phyloP scores from a whole-genome alignment of 345 rosid genomes.

The Acer yangbiense region DNA sequence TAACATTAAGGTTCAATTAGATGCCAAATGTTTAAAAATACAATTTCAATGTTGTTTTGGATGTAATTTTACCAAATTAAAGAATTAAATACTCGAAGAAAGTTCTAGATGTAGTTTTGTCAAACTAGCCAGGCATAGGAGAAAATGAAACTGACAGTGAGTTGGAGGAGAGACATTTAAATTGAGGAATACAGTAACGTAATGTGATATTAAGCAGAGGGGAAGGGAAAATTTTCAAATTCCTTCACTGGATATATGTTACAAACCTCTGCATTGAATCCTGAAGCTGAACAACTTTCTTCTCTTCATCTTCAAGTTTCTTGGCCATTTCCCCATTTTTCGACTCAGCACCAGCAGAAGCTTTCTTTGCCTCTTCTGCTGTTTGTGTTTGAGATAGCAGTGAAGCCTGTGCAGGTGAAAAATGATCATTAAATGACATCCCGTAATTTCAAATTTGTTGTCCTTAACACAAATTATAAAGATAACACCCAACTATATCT shows the following conservation, averaged over 20 bases:
- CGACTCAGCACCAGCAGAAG: slow-evolving; percentile 46
- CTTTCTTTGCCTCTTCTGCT: slow-evolving; percentile 69
- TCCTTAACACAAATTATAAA: background rate
- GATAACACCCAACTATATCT: background rate
- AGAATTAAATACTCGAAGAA: background rate
- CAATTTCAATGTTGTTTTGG: background rate
- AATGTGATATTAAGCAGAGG: background rate
- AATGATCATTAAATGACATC: slow-evolving; percentile 18
- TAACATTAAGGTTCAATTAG: background rate
- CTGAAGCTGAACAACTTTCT: slow-evolving; percentile 71
- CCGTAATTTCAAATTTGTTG: background rate
- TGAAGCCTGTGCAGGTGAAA: slow-evolving; percentile 47
- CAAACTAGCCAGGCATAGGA: background rate
- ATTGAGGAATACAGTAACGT: background rate
- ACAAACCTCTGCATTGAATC: slow-evolving; percentile 86
- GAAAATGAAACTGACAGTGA: background rate
- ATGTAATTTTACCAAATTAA: slow-evolving; percentile 11
- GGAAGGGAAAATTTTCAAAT: slow-evolving; percentile 7
- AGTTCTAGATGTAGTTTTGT: slow-evolving; percentile 10
- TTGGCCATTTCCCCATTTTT: slow-evolving; percentile 58
- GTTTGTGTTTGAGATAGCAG: slow-evolving; percentile 54
- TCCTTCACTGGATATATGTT: slow-evolving; percentile 8
- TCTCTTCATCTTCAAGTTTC: slow-evolving; percentile 72
- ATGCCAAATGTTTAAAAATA: background rate
- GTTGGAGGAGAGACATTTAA: background rate